Conservation (phyloP, 495 filamentous ascomycete species). For the Penicillium flavigenum region DNA sequence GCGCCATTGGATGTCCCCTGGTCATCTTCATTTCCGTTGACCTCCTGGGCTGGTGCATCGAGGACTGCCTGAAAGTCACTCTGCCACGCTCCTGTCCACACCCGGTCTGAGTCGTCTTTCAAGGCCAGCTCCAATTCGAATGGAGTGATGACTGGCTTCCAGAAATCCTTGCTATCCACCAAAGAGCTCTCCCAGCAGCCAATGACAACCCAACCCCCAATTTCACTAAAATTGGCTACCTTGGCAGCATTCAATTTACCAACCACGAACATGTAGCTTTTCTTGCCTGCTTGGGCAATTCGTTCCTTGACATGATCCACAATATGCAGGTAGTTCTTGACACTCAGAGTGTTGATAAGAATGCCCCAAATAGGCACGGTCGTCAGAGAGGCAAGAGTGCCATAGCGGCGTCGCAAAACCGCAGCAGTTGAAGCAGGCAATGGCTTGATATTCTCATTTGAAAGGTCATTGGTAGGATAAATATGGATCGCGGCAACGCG, state of each 20-base stretch:
- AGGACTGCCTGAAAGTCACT: slow-evolving; percentile 66
- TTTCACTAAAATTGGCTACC: slow-evolving; percentile 91
- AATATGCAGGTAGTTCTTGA: slow-evolving; percentile 83
- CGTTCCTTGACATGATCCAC: slow-evolving; percentile 66
- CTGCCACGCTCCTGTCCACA: slow-evolving; percentile 77
- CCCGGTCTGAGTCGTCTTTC: slow-evolving; percentile 63
- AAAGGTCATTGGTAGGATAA: slow-evolving; percentile 56
- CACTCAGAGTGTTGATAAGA: slow-evolving; percentile 89
- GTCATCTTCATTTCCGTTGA: slow-evolving; percentile 21
- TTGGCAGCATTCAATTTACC: slow-evolving; percentile 96
- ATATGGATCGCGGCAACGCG: slow-evolving; percentile 77
- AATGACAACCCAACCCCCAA: slow-evolving; percentile 95
- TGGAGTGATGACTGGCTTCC: slow-evolving; percentile 82
- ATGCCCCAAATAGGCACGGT: slow-evolving; percentile 85
- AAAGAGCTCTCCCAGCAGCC: slow-evolving; percentile 97
- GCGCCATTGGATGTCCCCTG: slow-evolving; percentile 24
- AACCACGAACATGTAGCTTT: slow-evolving; percentile 93
- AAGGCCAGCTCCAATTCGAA: slow-evolving; percentile 83
- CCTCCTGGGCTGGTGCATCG: slow-evolving; percentile 30
- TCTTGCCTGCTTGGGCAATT: slow-evolving; percentile 79
- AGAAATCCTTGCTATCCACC: slow-evolving; percentile 82
- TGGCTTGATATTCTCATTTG: slow-evolving; percentile 38
- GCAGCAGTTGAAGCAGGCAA: slow-evolving; percentile 51
- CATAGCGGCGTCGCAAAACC: slow-evolving; percentile 82
- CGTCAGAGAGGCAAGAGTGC: slow-evolving; percentile 74